Percentiles rank a stretch among this genome's conserved stretches.
phyloP scores from a whole-genome alignment of 495 filamentous ascomycete genomes.

The Hypoxylon lienhwacheense region DNA sequence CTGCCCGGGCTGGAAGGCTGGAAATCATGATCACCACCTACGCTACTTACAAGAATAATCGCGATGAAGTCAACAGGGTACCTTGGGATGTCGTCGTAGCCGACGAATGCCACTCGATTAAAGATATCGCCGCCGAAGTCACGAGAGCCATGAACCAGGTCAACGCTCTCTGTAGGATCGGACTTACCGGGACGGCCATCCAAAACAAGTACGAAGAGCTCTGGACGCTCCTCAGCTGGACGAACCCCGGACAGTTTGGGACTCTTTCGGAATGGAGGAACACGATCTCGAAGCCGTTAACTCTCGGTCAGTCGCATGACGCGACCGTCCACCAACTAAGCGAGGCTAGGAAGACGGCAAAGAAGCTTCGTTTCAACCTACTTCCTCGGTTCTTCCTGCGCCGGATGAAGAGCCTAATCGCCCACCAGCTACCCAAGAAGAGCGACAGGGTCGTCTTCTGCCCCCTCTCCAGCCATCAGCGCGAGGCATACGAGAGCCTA shows the following conservation, averaged over 20 bases:
- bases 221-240: conserved; percentile 97
- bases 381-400: conserved; percentile 91
- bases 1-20: conserved; percentile 71
- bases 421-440: conserved; percentile 95
- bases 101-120: conserved; percentile 93
- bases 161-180: conserved; percentile 91
- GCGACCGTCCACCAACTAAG: conserved; percentile 85
- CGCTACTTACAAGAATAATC: conserved; percentile 76
- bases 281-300: conserved; percentile 76
- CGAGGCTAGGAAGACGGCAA: conserved; percentile 77
- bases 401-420: conserved; percentile 90
- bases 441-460: conserved; percentile 94
- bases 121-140: conserved; percentile 73
- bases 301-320: conserved; percentile 83
- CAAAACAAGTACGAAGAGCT: conserved; percentile 98
- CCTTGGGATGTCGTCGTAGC: conserved; percentile 97
- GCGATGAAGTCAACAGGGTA: conserved; percentile 75
- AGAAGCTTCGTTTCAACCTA: conserved; percentile 82
- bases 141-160: conserved; percentile 88
- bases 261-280: conserved; percentile 75
- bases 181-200: conserved; percentile 93
- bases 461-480: conserved; percentile 79
- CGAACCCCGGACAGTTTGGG: conserved; percentile 86
- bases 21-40: conserved; percentile 97
- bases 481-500: conserved; percentile 81